These are phyloP conservation scores for Triadica sebifera DNA, from an alignment of 345 rosid species.

Conservation along the genomic window DNA sequence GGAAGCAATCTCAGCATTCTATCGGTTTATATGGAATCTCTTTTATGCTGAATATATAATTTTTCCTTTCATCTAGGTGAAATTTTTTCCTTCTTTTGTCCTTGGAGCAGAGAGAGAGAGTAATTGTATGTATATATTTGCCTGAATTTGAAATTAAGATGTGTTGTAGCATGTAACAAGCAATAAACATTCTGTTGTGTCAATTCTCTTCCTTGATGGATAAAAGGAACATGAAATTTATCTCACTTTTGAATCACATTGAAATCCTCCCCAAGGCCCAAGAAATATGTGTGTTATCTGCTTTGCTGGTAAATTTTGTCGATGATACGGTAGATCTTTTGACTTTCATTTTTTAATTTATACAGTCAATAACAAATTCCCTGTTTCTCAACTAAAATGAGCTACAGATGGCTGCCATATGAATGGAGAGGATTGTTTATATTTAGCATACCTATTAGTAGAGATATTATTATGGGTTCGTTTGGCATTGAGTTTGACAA, in stretches of 20 bases:
- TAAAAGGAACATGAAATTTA: background rate
- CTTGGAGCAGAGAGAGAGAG: background rate
- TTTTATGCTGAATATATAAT: conserved; percentile 82
- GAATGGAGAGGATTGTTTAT: too few relatives aligned
- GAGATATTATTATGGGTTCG: too few relatives aligned
- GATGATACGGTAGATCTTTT: background rate
- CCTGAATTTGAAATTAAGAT: background rate
- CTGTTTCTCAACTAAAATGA: too few relatives aligned
- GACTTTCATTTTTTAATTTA: background rate
- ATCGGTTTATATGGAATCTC: conserved; percentile 90
- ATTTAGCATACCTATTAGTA: too few relatives aligned
- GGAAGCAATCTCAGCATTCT: conserved; percentile 80
- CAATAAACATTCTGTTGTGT: background rate
- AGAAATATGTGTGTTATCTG: background rate
- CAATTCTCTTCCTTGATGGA: background rate
- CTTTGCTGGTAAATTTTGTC: background rate
- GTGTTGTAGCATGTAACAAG: background rate
- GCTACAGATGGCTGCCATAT: too few relatives aligned
- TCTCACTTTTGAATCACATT: background rate
- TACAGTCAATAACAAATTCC: too few relatives aligned
- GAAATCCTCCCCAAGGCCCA: background rate
- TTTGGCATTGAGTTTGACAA: too few relatives aligned
- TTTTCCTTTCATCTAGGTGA: conserved; percentile 68
- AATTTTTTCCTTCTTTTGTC: background rate
- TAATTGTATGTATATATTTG: background rate